Conservation (phyloP, 2,329 filamentous ascomycete genomes). For the Xylariomycetidae sp. region DNA sequence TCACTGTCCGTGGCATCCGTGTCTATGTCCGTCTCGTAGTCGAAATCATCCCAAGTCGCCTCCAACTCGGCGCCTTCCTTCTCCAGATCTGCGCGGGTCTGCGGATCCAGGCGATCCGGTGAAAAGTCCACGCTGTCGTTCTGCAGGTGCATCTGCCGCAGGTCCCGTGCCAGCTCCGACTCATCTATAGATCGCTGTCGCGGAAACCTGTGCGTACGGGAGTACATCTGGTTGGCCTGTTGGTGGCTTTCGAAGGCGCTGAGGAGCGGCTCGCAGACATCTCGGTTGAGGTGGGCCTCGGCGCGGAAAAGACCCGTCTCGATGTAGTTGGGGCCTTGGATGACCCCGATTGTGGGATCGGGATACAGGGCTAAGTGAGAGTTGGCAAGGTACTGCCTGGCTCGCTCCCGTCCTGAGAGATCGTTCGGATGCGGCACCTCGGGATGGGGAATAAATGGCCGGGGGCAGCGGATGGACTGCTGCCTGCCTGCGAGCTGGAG, state of each 20-base stretch:
- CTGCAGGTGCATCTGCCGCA: constrained; percentile 2
- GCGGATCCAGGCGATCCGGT: constrained; percentile 6
- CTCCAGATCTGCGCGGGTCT: constrained; percentile 13
- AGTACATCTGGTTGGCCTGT: constrained; percentile 29
- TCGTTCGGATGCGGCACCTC: constrained; percentile 38
- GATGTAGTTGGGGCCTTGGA: constrained; percentile 49
- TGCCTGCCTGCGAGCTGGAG: constrained; percentile 27
- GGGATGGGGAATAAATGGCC: constrained; percentile 43
- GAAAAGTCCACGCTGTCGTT: constrained; percentile 12
- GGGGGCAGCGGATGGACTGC: constrained; percentile 37
- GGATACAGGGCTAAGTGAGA: constrained; percentile 35
- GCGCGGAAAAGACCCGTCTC: constrained; percentile 38
- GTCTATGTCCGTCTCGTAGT: too few relatives aligned
- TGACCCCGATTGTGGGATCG: constrained; percentile 45
- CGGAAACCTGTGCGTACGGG: constrained; percentile 1
- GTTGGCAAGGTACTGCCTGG: constrained; percentile 30
- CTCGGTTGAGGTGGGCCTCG: constrained; percentile 42
- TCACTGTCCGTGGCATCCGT: too few relatives aligned
- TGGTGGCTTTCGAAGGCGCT: constrained; percentile 38
- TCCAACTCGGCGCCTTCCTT: constrained; percentile 17
- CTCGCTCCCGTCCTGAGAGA: constrained; percentile 17
- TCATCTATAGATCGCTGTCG: constrained; percentile 1
- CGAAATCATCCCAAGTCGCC: constrained; percentile 12
- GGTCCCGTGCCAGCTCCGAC: constrained; percentile 8
- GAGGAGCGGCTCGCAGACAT: constrained; percentile 38